Evolutionary conservation across 352 stramenopile genomes (phyloP), one percentile per base, ranked within the genome.

Genomic region (Elongisporangium undulatum): DNA sequence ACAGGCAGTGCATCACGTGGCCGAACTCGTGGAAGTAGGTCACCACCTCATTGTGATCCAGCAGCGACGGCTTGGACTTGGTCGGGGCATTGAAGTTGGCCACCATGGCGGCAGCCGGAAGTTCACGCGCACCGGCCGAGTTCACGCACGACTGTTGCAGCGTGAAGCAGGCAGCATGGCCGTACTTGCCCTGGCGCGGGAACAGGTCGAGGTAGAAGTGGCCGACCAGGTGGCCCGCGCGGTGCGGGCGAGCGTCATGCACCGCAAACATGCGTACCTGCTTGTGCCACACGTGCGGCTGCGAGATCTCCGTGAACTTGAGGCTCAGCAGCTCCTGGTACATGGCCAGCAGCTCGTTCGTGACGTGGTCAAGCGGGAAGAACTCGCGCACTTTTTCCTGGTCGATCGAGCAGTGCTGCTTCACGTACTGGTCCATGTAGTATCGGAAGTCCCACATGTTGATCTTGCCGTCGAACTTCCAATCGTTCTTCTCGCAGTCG

Each of bases 391-490:
- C 71, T 58, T 89, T 82, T 62, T 96, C 84, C 4, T 82, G 68
- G 67, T 97, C 89, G 41, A 97, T 93, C 41, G 82, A 85, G 67
- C 82, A 95, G 68, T 95, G 68, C 51, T 93, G 84, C 65, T 96
- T 96, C 39, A 94, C 71, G 67, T 87, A 88, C 54, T 88, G 72
- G 63, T 95, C 86, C 69, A 87, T 89, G 75, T 97, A 97, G 72
- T 93, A 97, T 19, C 74, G 75, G 53, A 90, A 92, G 72, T 97
- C 90, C 84, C 86, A 96, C 68, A 94, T 92, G 71, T 96, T 92
- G 67, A 97, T 72, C 63, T 92, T 89, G 51, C 83, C 86, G 61
- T 94, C 85, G 58, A 90, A 91, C 55, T 85, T 75, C 71, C 71
- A 74, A 2, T 55, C 69, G 24, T 85, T 74, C 19, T 58, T 58